A percentile compares a stretch with the other conserved stretches of the same genome.
These are phyloP conservation scores for Lactifluus volemus DNA, from an alignment of 768 basidiomycete species.

Conservation along the genomic window DNA sequence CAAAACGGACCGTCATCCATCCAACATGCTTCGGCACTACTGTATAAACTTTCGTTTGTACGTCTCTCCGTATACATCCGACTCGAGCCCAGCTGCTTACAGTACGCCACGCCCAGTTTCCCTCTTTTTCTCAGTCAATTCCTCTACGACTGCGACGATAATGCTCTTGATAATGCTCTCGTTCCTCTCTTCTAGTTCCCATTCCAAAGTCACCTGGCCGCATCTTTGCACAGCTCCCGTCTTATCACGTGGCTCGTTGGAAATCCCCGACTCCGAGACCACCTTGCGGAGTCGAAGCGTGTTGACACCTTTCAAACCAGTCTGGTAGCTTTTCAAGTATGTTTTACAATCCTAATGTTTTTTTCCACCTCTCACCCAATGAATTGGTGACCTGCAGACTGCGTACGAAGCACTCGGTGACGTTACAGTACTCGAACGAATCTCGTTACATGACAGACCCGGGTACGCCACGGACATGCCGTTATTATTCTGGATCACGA, in stretches of 20 bases:
- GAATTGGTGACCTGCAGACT: slow-evolving; percentile 52
- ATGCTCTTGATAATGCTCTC: background rate
- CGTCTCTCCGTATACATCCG: no score
- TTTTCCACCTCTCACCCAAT: background rate
- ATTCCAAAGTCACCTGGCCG: slow-evolving; percentile 5
- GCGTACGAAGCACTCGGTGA: slow-evolving; percentile 50
- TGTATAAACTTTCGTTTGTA: no score
- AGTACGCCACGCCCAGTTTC: no score
- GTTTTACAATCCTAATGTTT: background rate
- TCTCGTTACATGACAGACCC: slow-evolving; percentile 38
- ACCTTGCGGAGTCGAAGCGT: slow-evolving; percentile 24
- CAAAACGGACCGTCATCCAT: no score
- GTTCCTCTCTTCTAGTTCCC: background rate
- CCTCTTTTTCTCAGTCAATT: no score
- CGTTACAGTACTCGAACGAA: slow-evolving; percentile 51
- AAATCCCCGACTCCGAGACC: background rate
- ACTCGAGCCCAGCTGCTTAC: no score
- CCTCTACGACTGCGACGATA: background rate
- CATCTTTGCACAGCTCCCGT: background rate
- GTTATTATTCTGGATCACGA: background rate
- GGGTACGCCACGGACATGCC: slow-evolving; percentile 29
- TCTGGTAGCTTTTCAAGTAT: slow-evolving; percentile 28
- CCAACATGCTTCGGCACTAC: no score
- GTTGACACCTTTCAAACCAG: slow-evolving; percentile 22
- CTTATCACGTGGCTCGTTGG: background rate